These are phyloP conservation scores for Globisporangium irregulare DNA, from an alignment of 352 stramenopile genomes.

Conservation along the genomic window DNA sequence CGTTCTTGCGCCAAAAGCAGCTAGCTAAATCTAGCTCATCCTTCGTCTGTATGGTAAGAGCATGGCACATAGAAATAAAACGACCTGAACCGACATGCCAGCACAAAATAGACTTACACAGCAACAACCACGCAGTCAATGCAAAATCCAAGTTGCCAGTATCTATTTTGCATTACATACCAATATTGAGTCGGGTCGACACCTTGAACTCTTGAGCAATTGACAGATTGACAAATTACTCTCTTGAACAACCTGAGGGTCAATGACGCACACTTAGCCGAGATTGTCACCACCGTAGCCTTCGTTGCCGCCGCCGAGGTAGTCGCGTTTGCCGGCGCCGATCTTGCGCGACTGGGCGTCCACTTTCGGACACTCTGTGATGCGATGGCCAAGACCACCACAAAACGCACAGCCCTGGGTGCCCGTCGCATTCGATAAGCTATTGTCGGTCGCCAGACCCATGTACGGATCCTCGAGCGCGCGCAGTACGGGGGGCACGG, in stretches of 20 bases:
- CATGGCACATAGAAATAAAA: conserved; percentile 3
- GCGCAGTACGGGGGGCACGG: conserved; percentile 96
- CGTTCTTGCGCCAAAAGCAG: not conserved
- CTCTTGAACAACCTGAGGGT: not conserved
- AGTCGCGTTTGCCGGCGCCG: conserved; percentile 91
- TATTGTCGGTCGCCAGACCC: conserved; percentile 60
- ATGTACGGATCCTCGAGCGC: conserved; percentile 97
- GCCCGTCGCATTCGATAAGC: conserved; percentile 67
- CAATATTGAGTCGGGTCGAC: not conserved
- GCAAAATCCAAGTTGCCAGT: not conserved
- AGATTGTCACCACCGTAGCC: conserved; percentile 95
- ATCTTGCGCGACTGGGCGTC: conserved; percentile 97
- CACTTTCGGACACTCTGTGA: conserved; percentile 99
- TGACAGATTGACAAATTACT: not conserved
- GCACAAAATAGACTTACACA: conserved; percentile 2
- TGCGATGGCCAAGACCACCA: conserved; percentile 96
- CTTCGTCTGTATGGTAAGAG: not conserved
- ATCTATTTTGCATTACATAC: conserved; percentile 11
- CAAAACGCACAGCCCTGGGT: conserved; percentile 98
- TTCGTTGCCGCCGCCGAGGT: conserved; percentile 88
- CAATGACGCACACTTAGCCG: conserved; percentile 30
- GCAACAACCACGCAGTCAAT: not conserved
- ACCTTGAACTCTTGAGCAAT: not conserved
- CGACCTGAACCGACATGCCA: not conserved
- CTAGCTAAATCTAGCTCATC: conserved; percentile 7